A percentile compares a stretch with the other conserved stretches of the same genome.
phyloP scores from a whole-genome alignment of 2,329 filamentous ascomycete genomes.

The Xylariaceae sp. region DNA sequence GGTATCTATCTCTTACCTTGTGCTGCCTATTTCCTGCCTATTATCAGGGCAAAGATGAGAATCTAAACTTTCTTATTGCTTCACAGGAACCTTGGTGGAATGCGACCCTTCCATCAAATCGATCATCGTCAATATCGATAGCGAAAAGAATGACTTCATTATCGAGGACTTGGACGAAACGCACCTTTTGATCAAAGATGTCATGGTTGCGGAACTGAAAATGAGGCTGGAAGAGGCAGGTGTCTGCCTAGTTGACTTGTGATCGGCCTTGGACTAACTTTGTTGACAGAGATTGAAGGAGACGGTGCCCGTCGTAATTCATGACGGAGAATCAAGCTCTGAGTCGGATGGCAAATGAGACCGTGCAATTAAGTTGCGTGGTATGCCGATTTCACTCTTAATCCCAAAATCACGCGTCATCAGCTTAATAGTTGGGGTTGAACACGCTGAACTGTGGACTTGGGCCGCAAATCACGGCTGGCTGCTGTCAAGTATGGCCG shows the following conservation, averaged over 20 bases:
- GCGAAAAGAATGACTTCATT: conserved; percentile 73
- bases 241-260: neutral
- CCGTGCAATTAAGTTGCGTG: neutral
- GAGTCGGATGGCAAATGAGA: conserved; percentile 47
- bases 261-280: conserved; percentile 23
- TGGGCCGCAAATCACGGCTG: neutral
- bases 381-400: neutral
- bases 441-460: neutral
- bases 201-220: conserved; percentile 73
- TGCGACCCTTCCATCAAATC: conserved; percentile 89
- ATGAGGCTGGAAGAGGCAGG: conserved; percentile 69
- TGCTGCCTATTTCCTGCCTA: neutral
- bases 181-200: conserved; percentile 76
- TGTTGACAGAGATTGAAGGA: conserved; percentile 55
- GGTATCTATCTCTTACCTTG: conserved; percentile 25
- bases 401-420: neutral
- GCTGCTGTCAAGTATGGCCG: neutral
- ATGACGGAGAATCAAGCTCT: conserved; percentile 59
- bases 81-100: conserved; percentile 73
- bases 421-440: neutral
- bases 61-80: conserved; percentile 1
- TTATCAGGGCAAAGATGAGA: no score
- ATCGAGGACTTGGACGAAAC: conserved; percentile 83
- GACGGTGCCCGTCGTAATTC: conserved; percentile 56
- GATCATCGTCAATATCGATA: conserved; percentile 80